phyloP scores from a whole-genome alignment of 768 basidiomycete genomes.

The Kwoniella dejecticola region DNA sequence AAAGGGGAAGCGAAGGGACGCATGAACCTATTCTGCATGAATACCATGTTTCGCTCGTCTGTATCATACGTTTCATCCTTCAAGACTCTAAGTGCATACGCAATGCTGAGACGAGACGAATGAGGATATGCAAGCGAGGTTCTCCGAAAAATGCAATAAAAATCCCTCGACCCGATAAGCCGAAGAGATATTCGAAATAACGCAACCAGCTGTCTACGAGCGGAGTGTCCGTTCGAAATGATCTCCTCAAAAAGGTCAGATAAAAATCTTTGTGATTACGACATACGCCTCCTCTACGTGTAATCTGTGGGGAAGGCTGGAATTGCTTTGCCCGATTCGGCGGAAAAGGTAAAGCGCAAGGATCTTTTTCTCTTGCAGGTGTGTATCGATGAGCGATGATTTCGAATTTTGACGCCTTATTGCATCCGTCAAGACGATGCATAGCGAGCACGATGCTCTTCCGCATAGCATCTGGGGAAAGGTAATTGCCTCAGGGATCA shows the following conservation, averaged over 20 bases:
- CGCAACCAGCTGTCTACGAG: neutral
- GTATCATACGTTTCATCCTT: neutral
- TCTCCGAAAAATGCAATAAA: constrained; percentile 1
- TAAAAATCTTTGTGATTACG: constrained; percentile 2
- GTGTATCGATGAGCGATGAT: neutral
- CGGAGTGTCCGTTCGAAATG: constrained; percentile 8
- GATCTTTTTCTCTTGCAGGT: no score
- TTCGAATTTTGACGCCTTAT: constrained; percentile 2
- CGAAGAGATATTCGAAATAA: constrained; percentile 6
- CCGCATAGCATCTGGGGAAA: no score
- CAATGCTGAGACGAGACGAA: neutral
- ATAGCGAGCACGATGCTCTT: no score
- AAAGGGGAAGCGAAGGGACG: no score
- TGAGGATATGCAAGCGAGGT: constrained; percentile 1
- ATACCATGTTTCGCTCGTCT: neutral
- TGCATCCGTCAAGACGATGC: no score
- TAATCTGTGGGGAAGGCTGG: neutral
- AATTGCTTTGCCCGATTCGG: constrained; percentile 2
- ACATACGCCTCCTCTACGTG: neutral
- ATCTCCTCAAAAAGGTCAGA: neutral
- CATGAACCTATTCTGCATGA: neutral
- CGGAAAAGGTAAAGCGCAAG: no score
- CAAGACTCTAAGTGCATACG: neutral
- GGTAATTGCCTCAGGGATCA: no score
- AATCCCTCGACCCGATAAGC: constrained; percentile 5